Percentiles rank a stretch among this genome's conserved stretches.
Conservation (phyloP, 352 stramenopile genomes). For the Phytopythium kandeliae region DNA sequence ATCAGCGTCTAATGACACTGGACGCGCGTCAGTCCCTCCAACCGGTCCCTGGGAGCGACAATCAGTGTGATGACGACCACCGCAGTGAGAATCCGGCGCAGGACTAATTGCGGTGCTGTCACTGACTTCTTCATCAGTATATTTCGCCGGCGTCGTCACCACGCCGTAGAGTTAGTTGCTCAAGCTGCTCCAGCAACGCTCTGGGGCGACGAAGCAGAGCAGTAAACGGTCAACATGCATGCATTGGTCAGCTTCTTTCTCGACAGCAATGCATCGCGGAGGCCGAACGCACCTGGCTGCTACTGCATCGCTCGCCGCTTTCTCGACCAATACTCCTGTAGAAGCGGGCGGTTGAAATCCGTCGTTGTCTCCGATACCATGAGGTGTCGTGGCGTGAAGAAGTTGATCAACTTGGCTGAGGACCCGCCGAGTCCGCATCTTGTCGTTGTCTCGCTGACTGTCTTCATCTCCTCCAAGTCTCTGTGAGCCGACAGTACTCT, state of each 20-base stretch:
- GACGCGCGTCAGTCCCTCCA: neutral
- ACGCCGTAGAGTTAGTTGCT: constrained; percentile 17
- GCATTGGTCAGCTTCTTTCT: neutral
- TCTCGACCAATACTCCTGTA: constrained; percentile 20
- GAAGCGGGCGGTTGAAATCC: neutral
- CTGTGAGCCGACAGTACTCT: neutral
- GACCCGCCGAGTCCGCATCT: neutral
- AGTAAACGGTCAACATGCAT: constrained; percentile 4
- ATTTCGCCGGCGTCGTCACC: neutral
- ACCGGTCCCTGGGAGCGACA: neutral
- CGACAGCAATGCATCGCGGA: too few species aligned
- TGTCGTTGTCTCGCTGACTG: neutral
- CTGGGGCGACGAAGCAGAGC: constrained; percentile 1
- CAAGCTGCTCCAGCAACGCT: constrained; percentile 32
- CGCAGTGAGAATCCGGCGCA: constrained; percentile 11
- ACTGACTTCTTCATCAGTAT: neutral
- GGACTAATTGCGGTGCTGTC: too few species aligned
- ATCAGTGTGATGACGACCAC: constrained; percentile 8
- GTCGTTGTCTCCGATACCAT: neutral
- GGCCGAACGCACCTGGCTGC: constrained; percentile 28
- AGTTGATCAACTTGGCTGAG: constrained; percentile 16
- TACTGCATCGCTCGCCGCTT: constrained; percentile 33
- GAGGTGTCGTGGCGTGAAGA: constrained; percentile 8
- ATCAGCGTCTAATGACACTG: constrained; percentile 12
- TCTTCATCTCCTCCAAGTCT: constrained; percentile 1